Percentiles rank a stretch among this genome's conserved stretches.
Evolutionary conservation across 2,329 filamentous ascomycete genomes (phyloP).

Genomic region (Pyrenophora graminea): DNA sequence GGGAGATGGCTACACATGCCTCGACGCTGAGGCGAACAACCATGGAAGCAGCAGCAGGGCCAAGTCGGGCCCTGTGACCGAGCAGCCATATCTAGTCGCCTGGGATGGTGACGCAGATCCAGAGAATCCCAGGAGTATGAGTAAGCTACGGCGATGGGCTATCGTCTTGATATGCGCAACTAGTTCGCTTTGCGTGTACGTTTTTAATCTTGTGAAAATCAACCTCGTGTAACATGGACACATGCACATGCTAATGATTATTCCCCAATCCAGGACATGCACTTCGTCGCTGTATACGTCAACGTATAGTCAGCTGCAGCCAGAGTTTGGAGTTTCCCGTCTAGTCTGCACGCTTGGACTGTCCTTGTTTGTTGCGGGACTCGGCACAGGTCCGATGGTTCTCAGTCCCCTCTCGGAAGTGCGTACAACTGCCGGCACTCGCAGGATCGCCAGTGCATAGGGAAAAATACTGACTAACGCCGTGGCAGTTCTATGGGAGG

Average conservation of each 20-base stretch:
- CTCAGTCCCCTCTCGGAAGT: conserved; percentile 58
- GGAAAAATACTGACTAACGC: not conserved
- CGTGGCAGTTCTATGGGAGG: conserved; percentile 72
- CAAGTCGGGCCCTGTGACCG: conserved; percentile 25
- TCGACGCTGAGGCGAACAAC: conserved; percentile 33
- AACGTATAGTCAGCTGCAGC: conserved; percentile 76
- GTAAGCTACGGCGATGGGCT: conserved; percentile 71
- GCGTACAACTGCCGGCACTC: conserved; percentile 14
- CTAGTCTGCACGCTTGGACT: conserved; percentile 79
- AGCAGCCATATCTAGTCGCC: conserved; percentile 66
- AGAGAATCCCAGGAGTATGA: conserved; percentile 72
- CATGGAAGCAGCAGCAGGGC: conserved; percentile 26
- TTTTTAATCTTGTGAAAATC: conserved; percentile 42
- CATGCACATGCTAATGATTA: conserved; percentile 5
- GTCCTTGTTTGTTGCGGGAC: conserved; percentile 80
- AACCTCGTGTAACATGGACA: not conserved
- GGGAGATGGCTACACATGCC: conserved; percentile 46
- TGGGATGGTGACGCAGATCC: conserved; percentile 79
- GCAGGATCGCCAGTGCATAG: not conserved
- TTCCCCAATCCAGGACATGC: conserved; percentile 64
- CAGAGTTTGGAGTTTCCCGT: conserved; percentile 72
- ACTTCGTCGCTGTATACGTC: conserved; percentile 87
- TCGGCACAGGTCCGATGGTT: conserved; percentile 63
- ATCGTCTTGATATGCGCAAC: conserved; percentile 75
- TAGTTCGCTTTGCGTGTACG: conserved; percentile 82